Conservation (phyloP, 2,329 filamentous ascomycete species). For the Clonostachys rhizophaga region DNA sequence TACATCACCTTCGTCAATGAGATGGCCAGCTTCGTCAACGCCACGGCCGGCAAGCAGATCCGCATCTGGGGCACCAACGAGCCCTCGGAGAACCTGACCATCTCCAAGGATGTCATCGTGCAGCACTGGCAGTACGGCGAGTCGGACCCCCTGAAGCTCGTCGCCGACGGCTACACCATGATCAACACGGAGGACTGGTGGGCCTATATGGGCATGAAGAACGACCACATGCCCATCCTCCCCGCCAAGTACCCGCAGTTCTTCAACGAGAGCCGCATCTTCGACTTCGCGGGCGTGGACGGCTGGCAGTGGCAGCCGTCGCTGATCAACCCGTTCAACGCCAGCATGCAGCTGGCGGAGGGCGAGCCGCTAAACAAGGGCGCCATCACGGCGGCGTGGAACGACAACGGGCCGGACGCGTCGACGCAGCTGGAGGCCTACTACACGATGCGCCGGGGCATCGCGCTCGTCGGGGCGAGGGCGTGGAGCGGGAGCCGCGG, state of each 20-base stretch:
- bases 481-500: conserved; percentile 36
- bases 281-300: conserved; percentile 33
- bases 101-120: conserved; percentile 30
- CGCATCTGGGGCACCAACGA: conserved; percentile 51
- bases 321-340: conserved; percentile 35
- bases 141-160: conserved; percentile 34
- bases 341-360: conserved; percentile 25
- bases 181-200: conserved; percentile 45
- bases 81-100: conserved; percentile 27
- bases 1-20: conserved; percentile 44
- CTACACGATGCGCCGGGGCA: conserved; percentile 37
- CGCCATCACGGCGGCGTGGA: conserved; percentile 38
- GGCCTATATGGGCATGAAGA: conserved; percentile 51
- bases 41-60: conserved; percentile 33
- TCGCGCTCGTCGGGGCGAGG: conserved; percentile 35
- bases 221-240: conserved; percentile 39
- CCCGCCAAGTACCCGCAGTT: conserved; percentile 40
- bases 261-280: conserved; percentile 33
- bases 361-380: conserved; percentile 20
- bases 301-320: conserved; percentile 40
- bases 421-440: conserved; percentile 41
- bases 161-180: conserved; percentile 25
- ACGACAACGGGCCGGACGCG: conserved; percentile 41
- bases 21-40: conserved; percentile 37
- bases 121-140: conserved; percentile 45